Base-by-base conservation (phyloP, 495 filamentous ascomycete species). In the Penicillium atrosanguineum region DNA sequence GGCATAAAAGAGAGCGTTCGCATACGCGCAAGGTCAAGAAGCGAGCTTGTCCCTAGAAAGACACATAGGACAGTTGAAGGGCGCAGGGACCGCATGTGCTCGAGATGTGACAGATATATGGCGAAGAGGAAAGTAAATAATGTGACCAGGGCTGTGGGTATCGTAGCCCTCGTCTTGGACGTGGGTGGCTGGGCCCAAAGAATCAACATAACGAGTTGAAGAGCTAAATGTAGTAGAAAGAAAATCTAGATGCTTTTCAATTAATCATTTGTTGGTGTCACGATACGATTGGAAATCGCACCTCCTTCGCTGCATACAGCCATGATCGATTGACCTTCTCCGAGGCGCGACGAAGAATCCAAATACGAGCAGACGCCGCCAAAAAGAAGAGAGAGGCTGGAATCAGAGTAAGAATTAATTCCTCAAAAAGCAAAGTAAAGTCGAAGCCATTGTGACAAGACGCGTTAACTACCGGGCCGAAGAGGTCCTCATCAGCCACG, bases 301-400 rank as follows among this genome's bases (percentile, higher is more conserved):
- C 59, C 53, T 55, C 53, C 29, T 59, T 65, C 8, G 52, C 42
- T 11, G 52, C 50, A 19, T 65, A 63, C 18, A 58, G 29, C 63
- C 56, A 63, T 49, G 63, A 65, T 18, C 60, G 44, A 45, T 65
- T 61, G 42, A 63, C 57, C 39, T 58, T 65, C n/a, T 56, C 57
- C 19, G 56, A 39, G 3, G 44, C 50, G 5, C 11, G 7, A 12
- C 14, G 44, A 15, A 65, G 56, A 11, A 20, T 50, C 50, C 50
- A 57, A 21, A 59, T 20, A 7, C 56, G 56, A 4, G 51, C 7
- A 12, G 26, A 26, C 14, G 37, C 54, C 11, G 45, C 16, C 7
- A 55, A 14, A 34, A 18, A 53, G 16, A 58, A 34, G 6, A 63
- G 1, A 6, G 19, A 15, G 7, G 61, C 28, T 3, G 57, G 61